Evolutionary conservation across 1,284 basidiomycete species (phyloP).

Genomic region (Apiotrichum gracile): DNA sequence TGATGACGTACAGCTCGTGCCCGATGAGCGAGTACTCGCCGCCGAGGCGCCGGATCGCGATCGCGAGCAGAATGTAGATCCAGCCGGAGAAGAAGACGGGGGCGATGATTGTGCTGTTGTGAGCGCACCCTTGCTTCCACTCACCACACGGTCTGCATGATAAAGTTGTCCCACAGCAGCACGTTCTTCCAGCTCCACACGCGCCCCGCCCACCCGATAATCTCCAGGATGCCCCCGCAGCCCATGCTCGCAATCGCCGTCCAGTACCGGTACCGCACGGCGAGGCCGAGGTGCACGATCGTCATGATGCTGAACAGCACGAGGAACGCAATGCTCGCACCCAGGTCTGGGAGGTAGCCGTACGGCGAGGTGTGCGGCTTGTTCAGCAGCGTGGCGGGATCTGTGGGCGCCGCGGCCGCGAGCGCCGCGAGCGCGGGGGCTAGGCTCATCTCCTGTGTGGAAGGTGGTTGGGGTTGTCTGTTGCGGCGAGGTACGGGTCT

Average conservation of each 20-base stretch:
- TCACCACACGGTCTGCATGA: conserved; percentile 50
- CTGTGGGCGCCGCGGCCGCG: too few species aligned
- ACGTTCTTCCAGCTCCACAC: conserved; percentile 31
- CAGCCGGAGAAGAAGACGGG: conserved; percentile 44
- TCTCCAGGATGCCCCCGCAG: conserved; percentile 53
- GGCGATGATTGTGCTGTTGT: conserved; percentile 36
- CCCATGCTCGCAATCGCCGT: conserved; percentile 55
- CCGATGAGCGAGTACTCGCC: conserved; percentile 38
- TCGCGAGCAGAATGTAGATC: conserved; percentile 42
- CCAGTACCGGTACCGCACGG: conserved; percentile 49
- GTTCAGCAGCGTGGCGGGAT: too few species aligned
- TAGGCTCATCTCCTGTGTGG: too few species aligned
- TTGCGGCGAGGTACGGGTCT: too few species aligned
- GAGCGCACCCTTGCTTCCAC: neutral
- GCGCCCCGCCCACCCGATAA: conserved; percentile 45
- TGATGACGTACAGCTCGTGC: conserved; percentile 36
- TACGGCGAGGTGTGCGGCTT: conserved; percentile 22
- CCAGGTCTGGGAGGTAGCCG: conserved; percentile 27
- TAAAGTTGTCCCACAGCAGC: conserved; percentile 28
- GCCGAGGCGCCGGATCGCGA: conserved; percentile 39
- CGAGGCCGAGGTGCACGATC: conserved; percentile 52
- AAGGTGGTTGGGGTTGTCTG: too few species aligned
- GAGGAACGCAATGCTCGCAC: conserved; percentile 21
- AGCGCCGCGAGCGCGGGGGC: too few species aligned
- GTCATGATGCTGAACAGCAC: conserved; percentile 26